Conservation (phyloP, 75 land plant species). For the Cupressus sempervirens region DNA sequence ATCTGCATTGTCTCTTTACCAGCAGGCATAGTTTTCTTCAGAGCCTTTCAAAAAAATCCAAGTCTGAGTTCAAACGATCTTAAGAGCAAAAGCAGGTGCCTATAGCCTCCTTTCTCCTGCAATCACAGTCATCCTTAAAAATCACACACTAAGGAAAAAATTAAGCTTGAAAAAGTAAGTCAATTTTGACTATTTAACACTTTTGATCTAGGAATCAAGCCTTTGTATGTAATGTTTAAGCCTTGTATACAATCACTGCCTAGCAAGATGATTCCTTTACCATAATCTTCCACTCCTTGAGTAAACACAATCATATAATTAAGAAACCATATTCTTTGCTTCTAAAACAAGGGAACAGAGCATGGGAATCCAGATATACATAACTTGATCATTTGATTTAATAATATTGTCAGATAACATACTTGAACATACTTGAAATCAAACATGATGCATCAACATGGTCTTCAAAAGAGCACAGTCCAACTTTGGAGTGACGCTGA, state of each 20-base stretch:
- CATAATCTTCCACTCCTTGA: not conserved
- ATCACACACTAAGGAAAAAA: too few relatives aligned
- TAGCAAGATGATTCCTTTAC: not conserved
- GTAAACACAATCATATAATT: not conserved
- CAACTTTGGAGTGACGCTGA: not conserved
- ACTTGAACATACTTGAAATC: not conserved
- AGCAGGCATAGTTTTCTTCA: not conserved
- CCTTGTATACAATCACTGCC: too few relatives aligned
- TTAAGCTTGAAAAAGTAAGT: too few relatives aligned
- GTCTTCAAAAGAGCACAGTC: slow-evolving; percentile 10
- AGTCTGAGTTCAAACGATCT: not conserved
- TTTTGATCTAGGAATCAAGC: too few relatives aligned
- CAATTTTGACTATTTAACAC: too few relatives aligned
- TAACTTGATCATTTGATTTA: not conserved
- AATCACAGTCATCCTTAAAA: too few relatives aligned
- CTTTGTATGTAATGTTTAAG: too few relatives aligned
- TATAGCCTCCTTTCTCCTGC: not conserved
- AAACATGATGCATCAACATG: not conserved
- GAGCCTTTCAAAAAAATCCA: not conserved
- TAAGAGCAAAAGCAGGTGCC: not conserved
- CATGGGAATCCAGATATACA: not conserved
- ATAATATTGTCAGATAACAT: not conserved
- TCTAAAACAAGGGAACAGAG: not conserved
- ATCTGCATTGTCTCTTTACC: not conserved
- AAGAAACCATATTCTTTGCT: not conserved